Evolutionary conservation across 148 eudicot species (phyloP).

Genomic region (Pharnaceum exiguum): DNA sequence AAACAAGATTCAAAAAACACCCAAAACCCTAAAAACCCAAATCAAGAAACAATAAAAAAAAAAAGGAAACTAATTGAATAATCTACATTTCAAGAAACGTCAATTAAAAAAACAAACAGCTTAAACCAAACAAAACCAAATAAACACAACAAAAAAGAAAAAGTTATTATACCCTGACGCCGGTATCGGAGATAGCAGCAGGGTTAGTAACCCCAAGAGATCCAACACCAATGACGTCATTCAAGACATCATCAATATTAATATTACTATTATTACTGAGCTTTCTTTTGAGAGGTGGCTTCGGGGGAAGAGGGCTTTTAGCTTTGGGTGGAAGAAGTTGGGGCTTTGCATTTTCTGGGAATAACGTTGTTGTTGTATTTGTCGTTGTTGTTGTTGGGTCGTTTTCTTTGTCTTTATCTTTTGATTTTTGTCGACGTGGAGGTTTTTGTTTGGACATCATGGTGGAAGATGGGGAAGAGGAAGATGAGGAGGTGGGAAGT

Average conservation of each 20-base stretch:
- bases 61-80: background rate
- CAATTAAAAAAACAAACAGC: background rate
- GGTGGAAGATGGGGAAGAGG: conserved; percentile 37
- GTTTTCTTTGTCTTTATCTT: conserved; percentile 53
- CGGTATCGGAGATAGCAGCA: conserved; percentile 57
- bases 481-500: conserved; percentile 12
- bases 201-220: conserved; percentile 28
- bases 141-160: background rate
- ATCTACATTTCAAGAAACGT: conserved; percentile 1
- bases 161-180: conserved; percentile 47
- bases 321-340: conserved; percentile 19
- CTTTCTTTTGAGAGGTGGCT: conserved; percentile 29
- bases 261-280: conserved; percentile 10
- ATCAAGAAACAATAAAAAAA: background rate
- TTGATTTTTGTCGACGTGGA: conserved; percentile 42
- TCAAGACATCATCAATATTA: conserved; percentile 48
- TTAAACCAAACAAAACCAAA: background rate
- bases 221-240: conserved; percentile 30
- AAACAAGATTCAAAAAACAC: background rate
- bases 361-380: background rate
- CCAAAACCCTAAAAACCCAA: background rate
- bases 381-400: conserved; percentile 20
- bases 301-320: conserved; percentile 23
- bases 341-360: conserved; percentile 18
- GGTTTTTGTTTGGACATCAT: conserved; percentile 36